These are phyloP conservation scores for Rhizopogon vinicolor DNA, from an alignment of 768 basidiomycete genomes.

Conservation along the genomic window DNA sequence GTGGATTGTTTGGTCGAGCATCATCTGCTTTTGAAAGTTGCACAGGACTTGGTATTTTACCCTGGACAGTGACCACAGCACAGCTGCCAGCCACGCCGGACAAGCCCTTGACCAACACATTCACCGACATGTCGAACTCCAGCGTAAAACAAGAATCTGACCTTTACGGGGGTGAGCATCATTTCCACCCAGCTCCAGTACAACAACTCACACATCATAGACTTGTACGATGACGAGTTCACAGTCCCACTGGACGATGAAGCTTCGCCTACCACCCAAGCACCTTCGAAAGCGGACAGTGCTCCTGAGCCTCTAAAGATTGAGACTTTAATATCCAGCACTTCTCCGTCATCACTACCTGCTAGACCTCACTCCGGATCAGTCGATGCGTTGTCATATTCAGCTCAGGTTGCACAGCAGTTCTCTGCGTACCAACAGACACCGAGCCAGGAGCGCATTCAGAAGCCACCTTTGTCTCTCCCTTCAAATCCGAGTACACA, in stretches of 20 bases:
- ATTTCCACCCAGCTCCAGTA: neutral
- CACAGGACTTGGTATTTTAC: neutral
- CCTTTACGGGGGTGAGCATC: slow-evolving; percentile 41
- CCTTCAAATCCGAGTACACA: slow-evolving; percentile 18
- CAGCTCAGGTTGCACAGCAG: slow-evolving; percentile 61
- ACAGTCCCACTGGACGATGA: slow-evolving; percentile 28
- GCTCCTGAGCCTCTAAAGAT: slow-evolving; percentile 16
- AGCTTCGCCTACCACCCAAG: slow-evolving; percentile 22
- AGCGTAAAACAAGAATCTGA: slow-evolving; percentile 34
- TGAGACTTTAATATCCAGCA: slow-evolving; percentile 13
- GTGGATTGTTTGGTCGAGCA: neutral
- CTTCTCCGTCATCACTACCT: slow-evolving; percentile 14
- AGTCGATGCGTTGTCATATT: slow-evolving; percentile 42
- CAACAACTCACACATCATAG: slow-evolving; percentile 23
- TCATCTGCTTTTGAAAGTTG: neutral
- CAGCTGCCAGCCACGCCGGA: slow-evolving; percentile 14
- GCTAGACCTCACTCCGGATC: slow-evolving; percentile 23
- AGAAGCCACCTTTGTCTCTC: slow-evolving; percentile 26
- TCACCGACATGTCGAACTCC: slow-evolving; percentile 23
- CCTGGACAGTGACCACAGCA: neutral
- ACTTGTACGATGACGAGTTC: slow-evolving; percentile 50
- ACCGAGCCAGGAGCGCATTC: slow-evolving; percentile 59
- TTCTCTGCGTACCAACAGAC: slow-evolving; percentile 63
- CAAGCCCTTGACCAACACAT: neutral
- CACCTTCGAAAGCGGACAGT: slow-evolving; percentile 15